A percentile compares a stretch with the other conserved stretches of the same genome.
phyloP scores from a whole-genome alignment of 2,329 filamentous ascomycete species.

The Blastomyces emzantsi region DNA sequence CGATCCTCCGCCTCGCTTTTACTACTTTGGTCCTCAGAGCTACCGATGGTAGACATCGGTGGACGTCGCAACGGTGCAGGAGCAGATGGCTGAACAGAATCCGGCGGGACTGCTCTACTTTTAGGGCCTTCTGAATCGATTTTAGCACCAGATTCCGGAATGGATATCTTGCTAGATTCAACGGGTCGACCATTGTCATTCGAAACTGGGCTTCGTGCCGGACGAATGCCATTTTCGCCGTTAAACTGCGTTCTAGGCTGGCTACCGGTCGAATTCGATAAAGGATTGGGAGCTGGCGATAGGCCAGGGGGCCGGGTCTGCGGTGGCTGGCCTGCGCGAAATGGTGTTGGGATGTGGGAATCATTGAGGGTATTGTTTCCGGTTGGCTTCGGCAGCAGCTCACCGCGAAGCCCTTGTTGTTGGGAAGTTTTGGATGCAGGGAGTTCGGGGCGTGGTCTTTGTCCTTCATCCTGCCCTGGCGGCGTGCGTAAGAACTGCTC shows the following conservation, averaged over 20 bases:
- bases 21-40: slow-evolving; percentile 24
- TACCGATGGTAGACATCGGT: slow-evolving; percentile 14
- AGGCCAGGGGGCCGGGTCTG: slow-evolving; percentile 8
- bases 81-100: background rate
- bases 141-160: background rate
- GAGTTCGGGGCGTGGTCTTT: slow-evolving; percentile 27
- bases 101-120: background rate
- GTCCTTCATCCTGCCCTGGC: slow-evolving; percentile 35
- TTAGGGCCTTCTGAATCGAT: background rate
- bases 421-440: slow-evolving; percentile 22
- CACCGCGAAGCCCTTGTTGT: slow-evolving; percentile 20
- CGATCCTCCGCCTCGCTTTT: slow-evolving; percentile 25
- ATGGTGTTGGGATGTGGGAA: slow-evolving; percentile 7
- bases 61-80: slow-evolving; percentile 3
- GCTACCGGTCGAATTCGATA: slow-evolving; percentile 5
- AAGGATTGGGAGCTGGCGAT: slow-evolving; percentile 7
- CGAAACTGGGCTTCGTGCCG: background rate
- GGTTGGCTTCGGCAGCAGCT: slow-evolving; percentile 16
- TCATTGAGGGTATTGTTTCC: slow-evolving; percentile 5
- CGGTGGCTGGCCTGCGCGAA: slow-evolving; percentile 9
- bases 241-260: slow-evolving; percentile 1
- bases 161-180: background rate
- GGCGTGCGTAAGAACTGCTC: slow-evolving; percentile 31
- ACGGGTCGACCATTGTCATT: background rate
- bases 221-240: slow-evolving; percentile 6